A percentile compares a stretch with the other conserved stretches of the same genome.
Evolutionary conservation across 805 yeast genomes (phyloP).

Genomic region (Suhomyces sp.): DNA sequence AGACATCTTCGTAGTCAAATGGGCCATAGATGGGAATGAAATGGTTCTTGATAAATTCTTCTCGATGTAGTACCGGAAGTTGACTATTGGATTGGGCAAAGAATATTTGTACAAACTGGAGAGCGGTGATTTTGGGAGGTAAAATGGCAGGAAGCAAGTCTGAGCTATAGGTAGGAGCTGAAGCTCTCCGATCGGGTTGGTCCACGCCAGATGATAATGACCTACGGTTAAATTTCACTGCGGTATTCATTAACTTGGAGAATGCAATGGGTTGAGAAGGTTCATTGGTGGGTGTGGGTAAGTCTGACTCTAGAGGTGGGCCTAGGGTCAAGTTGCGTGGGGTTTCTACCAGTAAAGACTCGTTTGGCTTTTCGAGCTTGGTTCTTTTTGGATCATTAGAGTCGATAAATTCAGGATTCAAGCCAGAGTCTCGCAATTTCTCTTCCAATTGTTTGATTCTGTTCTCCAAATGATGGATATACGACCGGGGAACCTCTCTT

Average conservation of each 20-base stretch:
- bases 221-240: conserved; percentile 53
- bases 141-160: conserved; percentile 46
- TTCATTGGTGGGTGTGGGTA: neutral
- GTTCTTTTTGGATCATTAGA: neutral
- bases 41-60: conserved; percentile 61
- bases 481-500: conserved; percentile 78
- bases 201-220: conserved; percentile 15
- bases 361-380: neutral
- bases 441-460: conserved; percentile 56
- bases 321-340: neutral
- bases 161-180: conserved; percentile 17
- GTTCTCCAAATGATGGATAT: conserved; percentile 70
- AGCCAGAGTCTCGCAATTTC: conserved; percentile 42
- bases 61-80: conserved; percentile 80
- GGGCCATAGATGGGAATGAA: conserved; percentile 82
- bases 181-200: conserved; percentile 11
- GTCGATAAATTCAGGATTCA: neutral
- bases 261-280: conserved; percentile 49
- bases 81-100: conserved; percentile 84
- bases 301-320: neutral
- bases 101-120: conserved; percentile 58
- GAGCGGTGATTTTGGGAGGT: conserved; percentile 72
- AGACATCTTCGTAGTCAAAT: conserved; percentile 46
- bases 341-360: too few relatives aligned
- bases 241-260: conserved; percentile 75